Base-by-base conservation (phyloP, 2,329 filamentous ascomycete genomes). In the Claviceps lovelessii region DNA sequence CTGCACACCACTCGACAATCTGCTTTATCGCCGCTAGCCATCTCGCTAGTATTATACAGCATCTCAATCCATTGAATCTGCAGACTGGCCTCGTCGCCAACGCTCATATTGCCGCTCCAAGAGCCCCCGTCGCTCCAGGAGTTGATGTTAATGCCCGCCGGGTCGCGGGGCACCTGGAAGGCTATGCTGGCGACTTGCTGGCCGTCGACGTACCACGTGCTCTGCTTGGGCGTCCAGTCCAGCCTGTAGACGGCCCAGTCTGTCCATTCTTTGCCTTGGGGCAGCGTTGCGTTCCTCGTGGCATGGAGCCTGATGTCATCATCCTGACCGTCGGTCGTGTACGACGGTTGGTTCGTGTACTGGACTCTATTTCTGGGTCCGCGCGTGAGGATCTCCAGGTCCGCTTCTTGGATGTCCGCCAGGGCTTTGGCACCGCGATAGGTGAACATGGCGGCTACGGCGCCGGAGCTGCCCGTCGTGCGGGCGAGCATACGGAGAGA, bases 41-140 rank as follows among this genome's bases (percentile, higher is more conserved):
- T 52, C 11, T 57, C 53, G 0, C 70, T 75, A 15, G 61, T 64
- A 58, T 79, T 78, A 61, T 77, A 83, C 28, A 79, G 71, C 66
- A 84, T 72, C 61, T 84, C 78, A 48, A 83, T 75, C 80, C 79
- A 84, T 67, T 81, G 76, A 19, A 84, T 72, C 61, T 84, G 77
- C 61, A 84, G 68, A 57, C 73, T 75, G 0, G 80, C 79, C 48
- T 71, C 70, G 11, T 67, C 70, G 4, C 71, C 69, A 5, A 72
- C 62, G 5, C 64, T 72, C 81, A 84, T 83, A 53, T 78, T 76
- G 11, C 79, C 80, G 48, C 74, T 76, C 80, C 79, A 84, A 50
- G 68, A 67, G 5, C 80, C 79, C 23, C 80, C 80, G 57, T 83
- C 75, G 55, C 77, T 77, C 80, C 80, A 84, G 50, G 78, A 72